Conservation (phyloP, 345 rosid genomes). For the Camelina laxa region DNA sequence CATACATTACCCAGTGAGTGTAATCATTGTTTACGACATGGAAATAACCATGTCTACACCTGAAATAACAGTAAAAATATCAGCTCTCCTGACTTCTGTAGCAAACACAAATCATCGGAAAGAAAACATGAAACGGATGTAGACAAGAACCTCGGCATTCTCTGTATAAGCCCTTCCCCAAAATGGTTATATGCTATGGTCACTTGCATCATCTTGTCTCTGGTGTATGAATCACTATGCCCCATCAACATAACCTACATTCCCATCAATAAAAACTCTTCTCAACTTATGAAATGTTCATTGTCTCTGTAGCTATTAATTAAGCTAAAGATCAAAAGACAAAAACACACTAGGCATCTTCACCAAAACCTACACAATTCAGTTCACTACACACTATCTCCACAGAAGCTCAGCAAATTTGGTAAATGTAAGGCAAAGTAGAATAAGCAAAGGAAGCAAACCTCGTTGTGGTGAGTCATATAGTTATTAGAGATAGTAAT, state of each 20-base stretch:
- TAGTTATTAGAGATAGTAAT: constrained; percentile 80
- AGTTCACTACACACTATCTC: neutral
- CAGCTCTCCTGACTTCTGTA: neutral
- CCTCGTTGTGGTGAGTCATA: constrained; percentile 91
- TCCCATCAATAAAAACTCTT: neutral
- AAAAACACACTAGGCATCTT: neutral
- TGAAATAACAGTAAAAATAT: constrained; percentile 39
- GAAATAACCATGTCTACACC: constrained; percentile 97
- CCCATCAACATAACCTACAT: constrained; percentile 92
- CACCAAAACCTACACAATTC: neutral
- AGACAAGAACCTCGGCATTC: constrained; percentile 95
- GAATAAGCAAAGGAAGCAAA: constrained; percentile 16
- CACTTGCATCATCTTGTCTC: constrained; percentile 95
- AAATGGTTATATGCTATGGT: constrained; percentile 98
- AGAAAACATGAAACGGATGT: neutral
- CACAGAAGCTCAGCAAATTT: neutral
- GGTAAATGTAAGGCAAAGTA: neutral
- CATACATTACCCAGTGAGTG: constrained; percentile 99
- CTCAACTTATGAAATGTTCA: neutral
- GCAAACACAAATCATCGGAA: neutral
- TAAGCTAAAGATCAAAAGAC: constrained; percentile 4
- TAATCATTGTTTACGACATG: constrained; percentile 98
- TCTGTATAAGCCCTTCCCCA: constrained; percentile 97
- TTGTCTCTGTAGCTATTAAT: neutral
- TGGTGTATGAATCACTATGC: constrained; percentile 89